A percentile compares a stretch with the other conserved stretches of the same genome.
phyloP scores from a whole-genome alignment of 345 rosid genomes.

The Salix caprea region DNA sequence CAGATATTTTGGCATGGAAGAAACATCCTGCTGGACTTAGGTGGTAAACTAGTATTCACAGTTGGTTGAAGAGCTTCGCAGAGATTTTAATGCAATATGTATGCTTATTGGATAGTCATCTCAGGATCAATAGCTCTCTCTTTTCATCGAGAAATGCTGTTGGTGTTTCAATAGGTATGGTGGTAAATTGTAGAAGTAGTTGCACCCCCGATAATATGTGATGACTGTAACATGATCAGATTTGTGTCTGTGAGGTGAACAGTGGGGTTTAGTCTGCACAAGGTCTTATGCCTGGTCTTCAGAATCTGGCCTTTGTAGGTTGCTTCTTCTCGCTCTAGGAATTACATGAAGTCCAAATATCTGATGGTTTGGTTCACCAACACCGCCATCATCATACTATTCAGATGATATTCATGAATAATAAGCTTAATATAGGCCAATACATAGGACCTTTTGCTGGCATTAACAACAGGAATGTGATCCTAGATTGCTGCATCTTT shows the following conservation, averaged over 20 bases:
- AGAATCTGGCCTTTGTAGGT: neutral
- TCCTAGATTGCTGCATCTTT: neutral
- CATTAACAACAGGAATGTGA: neutral
- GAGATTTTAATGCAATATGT: neutral
- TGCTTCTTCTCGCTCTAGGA: neutral
- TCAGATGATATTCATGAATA: neutral
- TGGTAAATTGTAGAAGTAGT: neutral
- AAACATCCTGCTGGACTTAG: neutral
- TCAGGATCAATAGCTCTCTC: neutral
- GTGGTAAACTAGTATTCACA: neutral
- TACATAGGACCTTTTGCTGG: neutral
- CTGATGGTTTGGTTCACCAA: neutral
- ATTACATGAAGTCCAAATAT: neutral
- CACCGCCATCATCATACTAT: neutral
- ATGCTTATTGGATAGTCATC: neutral
- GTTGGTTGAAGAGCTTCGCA: too few relatives aligned
- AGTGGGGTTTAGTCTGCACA: neutral
- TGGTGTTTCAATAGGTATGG: neutral
- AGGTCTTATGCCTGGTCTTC: neutral
- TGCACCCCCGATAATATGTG: neutral
- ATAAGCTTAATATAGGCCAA: neutral
- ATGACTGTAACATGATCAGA: neutral
- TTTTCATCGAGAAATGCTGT: neutral
- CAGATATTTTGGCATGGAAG: neutral
- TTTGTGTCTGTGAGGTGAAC: neutral